Evolutionary conservation across 2,329 filamentous ascomycete species (phyloP), one percentile per base, ranked within the genome.

Genomic region (Talaromyces sp.): DNA sequence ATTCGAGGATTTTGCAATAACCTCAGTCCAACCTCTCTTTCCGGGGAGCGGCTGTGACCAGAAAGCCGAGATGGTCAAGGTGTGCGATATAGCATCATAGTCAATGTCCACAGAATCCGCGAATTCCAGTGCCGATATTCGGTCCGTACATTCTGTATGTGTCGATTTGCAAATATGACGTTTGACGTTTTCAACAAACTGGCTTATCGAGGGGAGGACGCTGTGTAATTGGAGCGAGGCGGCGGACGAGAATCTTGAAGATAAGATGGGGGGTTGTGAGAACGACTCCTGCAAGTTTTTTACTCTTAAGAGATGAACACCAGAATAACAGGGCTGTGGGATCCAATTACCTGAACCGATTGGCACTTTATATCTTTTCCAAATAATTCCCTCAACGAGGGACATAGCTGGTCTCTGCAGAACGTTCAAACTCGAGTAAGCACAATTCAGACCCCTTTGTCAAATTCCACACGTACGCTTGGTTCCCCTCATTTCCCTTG

Each of bases 101-200:
- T 92, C 89, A 51, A 96, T 78, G 71, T 96, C 92, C 10, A 96
- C 68, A 21, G 84, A 85, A 60, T 83, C 81, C 8, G 88, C 88
- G 1, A 77, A 76, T 1, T 70, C 67, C 35, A 88, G 70, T 26
- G 73, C 70, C 17, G 77, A 71, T 1, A 83, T 74, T 35, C 79
- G 75, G 1, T 77, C 67, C 19, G 75, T 71, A 70, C 89, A 92
- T 19, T 75, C 68, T 1, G 72, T 58, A 62, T 83, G 77, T 9
- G 69, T 67, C 1, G 72, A 64, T 1, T 70, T 60, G 66, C 88
- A 92, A 38, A 86, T 68, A 11, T 77, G 79, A 9, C 79, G 67
- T 41, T 80, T 74, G 24, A 84, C 74, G 67, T 85, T 86, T 0
- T 74, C 72, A 52, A 81, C 77, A 29, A 94, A 78, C 5, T 76